Percentiles rank a stretch among this genome's conserved stretches.
phyloP scores from a whole-genome alignment of 164 flowering plant genomes.

The Piper longum region DNA sequence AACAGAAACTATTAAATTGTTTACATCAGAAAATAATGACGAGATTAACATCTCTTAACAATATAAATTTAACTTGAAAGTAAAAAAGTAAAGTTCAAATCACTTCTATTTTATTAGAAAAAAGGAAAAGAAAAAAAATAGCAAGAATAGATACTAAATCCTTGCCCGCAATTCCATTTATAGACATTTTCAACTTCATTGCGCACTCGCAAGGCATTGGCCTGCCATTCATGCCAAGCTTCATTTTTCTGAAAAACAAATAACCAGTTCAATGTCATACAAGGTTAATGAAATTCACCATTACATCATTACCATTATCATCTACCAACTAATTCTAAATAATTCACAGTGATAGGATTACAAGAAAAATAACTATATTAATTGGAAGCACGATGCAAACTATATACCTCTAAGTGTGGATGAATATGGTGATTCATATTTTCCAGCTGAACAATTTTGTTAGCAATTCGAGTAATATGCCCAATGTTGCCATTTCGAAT shows the following conservation, averaged over 20 bases:
- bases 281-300: too few species aligned
- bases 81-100: not conserved
- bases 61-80: too few species aligned
- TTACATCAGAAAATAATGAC: too few species aligned
- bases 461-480: constrained; percentile 77
- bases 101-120: too few species aligned
- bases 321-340: not conserved
- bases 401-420: constrained; percentile 48
- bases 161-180: constrained; percentile 93
- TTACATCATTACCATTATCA: too few species aligned
- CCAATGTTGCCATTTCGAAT: constrained; percentile 77
- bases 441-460: constrained; percentile 66
- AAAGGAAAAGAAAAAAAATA: too few species aligned
- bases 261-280: too few species aligned
- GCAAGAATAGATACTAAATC: not conserved
- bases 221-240: constrained; percentile 84
- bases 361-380: not conserved
- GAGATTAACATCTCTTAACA: too few species aligned
- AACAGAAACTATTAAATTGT: too few species aligned
- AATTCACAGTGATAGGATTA: not conserved
- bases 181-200: constrained; percentile 71
- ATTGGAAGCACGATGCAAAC: not conserved
- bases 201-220: constrained; percentile 61
- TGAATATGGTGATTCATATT: constrained; percentile 43
- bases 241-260: constrained; percentile 36